These are phyloP conservation scores for Suillus occidentalis DNA, from an alignment of 768 basidiomycete genomes.

Conservation along the genomic window DNA sequence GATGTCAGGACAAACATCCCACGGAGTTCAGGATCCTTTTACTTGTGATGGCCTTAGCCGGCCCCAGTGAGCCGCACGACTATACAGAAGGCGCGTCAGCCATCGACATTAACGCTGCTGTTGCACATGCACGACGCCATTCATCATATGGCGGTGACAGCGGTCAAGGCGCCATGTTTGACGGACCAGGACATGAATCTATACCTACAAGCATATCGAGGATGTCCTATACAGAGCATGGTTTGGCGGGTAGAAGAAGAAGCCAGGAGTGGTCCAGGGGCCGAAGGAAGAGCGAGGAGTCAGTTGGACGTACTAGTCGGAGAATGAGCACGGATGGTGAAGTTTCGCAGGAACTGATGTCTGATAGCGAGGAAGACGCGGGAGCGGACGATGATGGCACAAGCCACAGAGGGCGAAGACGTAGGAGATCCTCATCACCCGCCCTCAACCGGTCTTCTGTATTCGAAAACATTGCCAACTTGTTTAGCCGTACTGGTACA, in stretches of 20 bases:
- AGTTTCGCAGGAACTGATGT: conserved; percentile 39
- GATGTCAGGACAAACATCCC: neutral
- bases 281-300: conserved; percentile 54
- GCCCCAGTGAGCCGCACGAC: conserved; percentile 42
- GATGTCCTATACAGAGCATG: conserved; percentile 63
- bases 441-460: conserved; percentile 39
- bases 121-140: conserved; percentile 60
- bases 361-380: conserved; percentile 36
- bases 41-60: conserved; percentile 18
- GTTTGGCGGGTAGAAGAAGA: conserved; percentile 47
- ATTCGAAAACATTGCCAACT: conserved; percentile 66
- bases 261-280: conserved; percentile 53
- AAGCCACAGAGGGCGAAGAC: conserved; percentile 31
- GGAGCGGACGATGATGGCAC: conserved; percentile 34
- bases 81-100: conserved; percentile 88
- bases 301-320: conserved; percentile 29
- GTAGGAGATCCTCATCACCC: conserved; percentile 37
- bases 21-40: neutral
- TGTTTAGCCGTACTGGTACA: conserved; percentile 54
- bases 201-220: conserved; percentile 80
- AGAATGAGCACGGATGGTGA: conserved; percentile 46
- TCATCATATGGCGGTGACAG: conserved; percentile 62
- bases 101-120: conserved; percentile 65
- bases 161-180: conserved; percentile 70
- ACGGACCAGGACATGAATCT: conserved; percentile 62